These are phyloP conservation scores for Trichoderma hamatum DNA, from an alignment of 2,329 filamentous ascomycete genomes.

Conservation along the genomic window DNA sequence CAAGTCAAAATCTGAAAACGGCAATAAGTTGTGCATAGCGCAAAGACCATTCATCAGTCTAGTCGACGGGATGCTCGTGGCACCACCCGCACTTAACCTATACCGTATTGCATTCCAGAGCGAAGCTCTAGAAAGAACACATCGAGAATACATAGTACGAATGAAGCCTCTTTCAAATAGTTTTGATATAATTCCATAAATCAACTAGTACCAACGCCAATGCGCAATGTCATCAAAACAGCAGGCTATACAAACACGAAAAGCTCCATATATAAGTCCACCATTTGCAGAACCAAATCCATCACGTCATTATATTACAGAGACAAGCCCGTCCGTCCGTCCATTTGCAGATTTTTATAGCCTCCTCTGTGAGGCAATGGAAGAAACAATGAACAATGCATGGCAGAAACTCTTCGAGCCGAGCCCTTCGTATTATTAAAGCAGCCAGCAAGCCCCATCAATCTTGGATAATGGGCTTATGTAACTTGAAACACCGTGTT, in stretches of 20 bases:
- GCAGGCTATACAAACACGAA: slow-evolving; percentile 26
- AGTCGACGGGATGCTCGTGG: background rate
- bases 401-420: background rate
- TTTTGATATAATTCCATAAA: slow-evolving; percentile 29
- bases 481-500: background rate
- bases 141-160: background rate
- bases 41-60: background rate
- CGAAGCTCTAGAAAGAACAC: background rate
- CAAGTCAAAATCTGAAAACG: background rate
- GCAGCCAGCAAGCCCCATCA: background rate
- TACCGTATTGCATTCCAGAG: background rate
- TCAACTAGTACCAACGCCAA: slow-evolving; percentile 19
- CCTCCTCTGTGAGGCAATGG: background rate
- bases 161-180: background rate
- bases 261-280: slow-evolving; percentile 27
- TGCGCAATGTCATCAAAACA: slow-evolving; percentile 20
- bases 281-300: slow-evolving; percentile 11
- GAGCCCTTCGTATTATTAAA: background rate
- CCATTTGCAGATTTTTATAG: background rate
- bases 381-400: background rate
- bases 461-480: background rate
- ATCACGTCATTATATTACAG: slow-evolving; percentile 3
- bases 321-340: background rate
- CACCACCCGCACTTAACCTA: background rate
- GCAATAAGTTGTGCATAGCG: background rate